phyloP scores from a whole-genome alignment of 2,329 filamentous ascomycete genomes.

The Epichloe hybrida region DNA sequence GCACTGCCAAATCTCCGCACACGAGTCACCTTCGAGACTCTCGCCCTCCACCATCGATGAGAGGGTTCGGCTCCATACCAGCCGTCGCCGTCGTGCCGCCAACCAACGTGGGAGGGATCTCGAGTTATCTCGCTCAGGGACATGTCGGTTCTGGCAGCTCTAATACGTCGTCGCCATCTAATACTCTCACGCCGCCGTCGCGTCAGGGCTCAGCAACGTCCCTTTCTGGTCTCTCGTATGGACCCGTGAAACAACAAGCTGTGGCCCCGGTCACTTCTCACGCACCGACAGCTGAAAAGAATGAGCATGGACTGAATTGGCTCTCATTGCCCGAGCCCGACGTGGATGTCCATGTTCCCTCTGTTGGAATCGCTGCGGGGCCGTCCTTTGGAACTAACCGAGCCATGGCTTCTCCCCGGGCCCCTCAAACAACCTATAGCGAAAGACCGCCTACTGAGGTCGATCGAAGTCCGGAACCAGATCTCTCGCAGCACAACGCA shows the following conservation, averaged over 20 bases:
- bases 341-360: neutral
- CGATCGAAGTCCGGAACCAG: neutral
- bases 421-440: neutral
- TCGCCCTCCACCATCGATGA: conserved; percentile 18
- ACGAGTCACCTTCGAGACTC: conserved; percentile 10
- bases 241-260: conserved; percentile 3
- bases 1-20: conserved; percentile 6
- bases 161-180: conserved; percentile 2
- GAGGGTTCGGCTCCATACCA: conserved; percentile 16
- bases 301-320: conserved; percentile 6
- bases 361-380: neutral
- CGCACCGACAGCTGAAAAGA: conserved; percentile 1
- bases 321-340: conserved; percentile 3
- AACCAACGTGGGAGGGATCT: neutral
- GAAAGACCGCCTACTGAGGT: neutral
- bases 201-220: conserved; percentile 12
- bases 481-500: conserved; percentile 9
- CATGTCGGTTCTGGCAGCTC: neutral
- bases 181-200: conserved; percentile 3
- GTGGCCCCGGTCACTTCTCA: conserved; percentile 8
- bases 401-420: neutral
- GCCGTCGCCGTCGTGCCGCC: conserved; percentile 1
- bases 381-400: neutral
- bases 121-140: neutral
- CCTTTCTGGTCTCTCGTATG: conserved; percentile 10